Evolutionary conservation across 2,329 filamentous ascomycete genomes (phyloP), one percentile per base, ranked within the genome.

Genomic region (Coniochaeta pulveracea): DNA sequence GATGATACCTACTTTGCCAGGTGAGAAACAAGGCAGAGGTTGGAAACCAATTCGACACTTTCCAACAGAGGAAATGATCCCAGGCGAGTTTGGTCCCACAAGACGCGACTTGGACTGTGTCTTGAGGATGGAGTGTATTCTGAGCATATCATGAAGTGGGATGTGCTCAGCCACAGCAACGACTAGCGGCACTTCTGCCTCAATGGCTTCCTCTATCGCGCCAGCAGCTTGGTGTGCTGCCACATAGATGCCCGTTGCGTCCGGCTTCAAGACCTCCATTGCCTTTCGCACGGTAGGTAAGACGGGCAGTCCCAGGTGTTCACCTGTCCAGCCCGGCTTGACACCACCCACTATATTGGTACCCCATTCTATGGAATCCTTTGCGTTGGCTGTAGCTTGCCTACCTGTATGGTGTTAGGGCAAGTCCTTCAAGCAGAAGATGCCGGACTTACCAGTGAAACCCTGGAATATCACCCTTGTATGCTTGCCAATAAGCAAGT

Each of bases 151-250:
- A 50, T 86, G 80, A 12, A 85, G 58, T 0, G 83, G 83, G 21
- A 88, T 79, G 50, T 86, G 80, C 50, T 89, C 83, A 5, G 83
- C 81, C 6, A 89, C 82, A 5, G 80, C 79, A 6, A 86, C 80
- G 15, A 88, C 75, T 2, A 88, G 64, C 0, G 81, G 80, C 1
- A 88, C 76, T 47, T 88, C 80, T 0, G 81, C 81, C 48, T 83
- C 80, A 37, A 89, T 78, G 2, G 83, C 82, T 51, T 88, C 81
- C 51, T 84, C 77, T 45, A 89, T 86, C 1, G 83, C 83, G 17
- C 64, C 63, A 0, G 76, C 66, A 2, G 82, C 83, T 42, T 81
- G 73, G 38, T 76, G 71, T n/a, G 82, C 81, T 2, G 82, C 77
- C 3, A 88, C 83, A 44, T 85, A 88, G 36, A 89, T 81, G 4